Percentiles rank a stretch among this genome's conserved stretches.
phyloP scores from a whole-genome alignment of 2,329 filamentous ascomycete genomes.

The Paraconiothyrium sp. region DNA sequence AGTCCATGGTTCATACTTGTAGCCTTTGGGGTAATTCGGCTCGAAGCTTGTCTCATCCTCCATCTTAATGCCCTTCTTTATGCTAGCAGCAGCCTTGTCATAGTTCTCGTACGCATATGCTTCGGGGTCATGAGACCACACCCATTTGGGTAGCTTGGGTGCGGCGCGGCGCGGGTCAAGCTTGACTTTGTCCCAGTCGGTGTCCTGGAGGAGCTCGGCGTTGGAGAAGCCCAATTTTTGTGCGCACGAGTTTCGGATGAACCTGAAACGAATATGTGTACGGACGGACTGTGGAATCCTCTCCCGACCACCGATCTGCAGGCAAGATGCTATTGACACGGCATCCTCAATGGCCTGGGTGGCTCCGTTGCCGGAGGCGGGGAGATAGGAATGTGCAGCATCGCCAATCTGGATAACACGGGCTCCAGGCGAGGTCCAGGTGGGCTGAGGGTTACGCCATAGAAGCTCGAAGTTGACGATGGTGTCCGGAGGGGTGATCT shows the following conservation, averaged over 20 bases:
- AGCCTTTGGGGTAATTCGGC: constrained; percentile 57
- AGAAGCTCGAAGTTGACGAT: constrained; percentile 61
- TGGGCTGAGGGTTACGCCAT: constrained; percentile 58
- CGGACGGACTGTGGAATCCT: constrained; percentile 52
- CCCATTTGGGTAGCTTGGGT: constrained; percentile 58
- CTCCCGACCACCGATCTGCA: constrained; percentile 55
- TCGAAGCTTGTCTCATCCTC: constrained; percentile 53
- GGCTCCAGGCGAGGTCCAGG: constrained; percentile 54
- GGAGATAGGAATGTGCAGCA: constrained; percentile 57
- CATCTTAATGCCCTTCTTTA: constrained; percentile 54
- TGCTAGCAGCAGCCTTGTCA: constrained; percentile 51
- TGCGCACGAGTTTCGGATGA: constrained; percentile 59
- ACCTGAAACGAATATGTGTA: constrained; percentile 56
- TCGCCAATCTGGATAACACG: constrained; percentile 58
- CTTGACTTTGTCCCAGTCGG: constrained; percentile 60
- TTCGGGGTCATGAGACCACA: constrained; percentile 58
- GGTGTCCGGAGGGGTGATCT: constrained; percentile 55
- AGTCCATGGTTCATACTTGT: constrained; percentile 53
- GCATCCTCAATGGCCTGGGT: constrained; percentile 60
- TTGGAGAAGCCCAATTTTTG: constrained; percentile 61
- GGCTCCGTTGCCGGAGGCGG: constrained; percentile 57
- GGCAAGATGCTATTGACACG: constrained; percentile 56
- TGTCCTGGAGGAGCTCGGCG: constrained; percentile 58
- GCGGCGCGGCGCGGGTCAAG: constrained; percentile 55
- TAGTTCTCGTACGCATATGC: constrained; percentile 57